These are phyloP conservation scores for Acacia pycnantha DNA, from an alignment of 331 rosid species.

Conservation along the genomic window DNA sequence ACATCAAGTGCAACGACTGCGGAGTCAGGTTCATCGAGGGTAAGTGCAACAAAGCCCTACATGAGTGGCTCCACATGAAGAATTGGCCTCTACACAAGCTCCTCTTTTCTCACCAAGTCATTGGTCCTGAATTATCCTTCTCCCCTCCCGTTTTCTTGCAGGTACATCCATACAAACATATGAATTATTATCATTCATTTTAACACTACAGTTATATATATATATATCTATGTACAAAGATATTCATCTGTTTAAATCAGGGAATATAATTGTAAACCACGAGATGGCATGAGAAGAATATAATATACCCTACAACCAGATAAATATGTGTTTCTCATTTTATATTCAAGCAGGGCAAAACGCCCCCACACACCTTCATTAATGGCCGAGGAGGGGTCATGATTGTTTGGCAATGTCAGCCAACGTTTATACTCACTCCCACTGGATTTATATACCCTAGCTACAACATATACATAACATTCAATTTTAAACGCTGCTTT, in stretches of 20 bases:
- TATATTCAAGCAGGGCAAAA: too few relatives aligned
- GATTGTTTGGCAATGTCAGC: neutral
- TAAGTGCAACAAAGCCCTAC: constrained; percentile 47
- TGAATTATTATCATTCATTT: too few relatives aligned
- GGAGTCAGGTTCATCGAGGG: constrained; percentile 77
- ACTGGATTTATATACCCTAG: too few relatives aligned
- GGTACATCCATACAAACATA: constrained; percentile 32
- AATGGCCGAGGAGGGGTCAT: neutral
- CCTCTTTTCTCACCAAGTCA: constrained; percentile 54
- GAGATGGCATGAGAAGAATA: too few relatives aligned
- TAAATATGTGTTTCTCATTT: too few relatives aligned
- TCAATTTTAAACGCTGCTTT: too few relatives aligned
- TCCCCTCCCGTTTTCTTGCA: constrained; percentile 70
- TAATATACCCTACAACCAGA: too few relatives aligned
- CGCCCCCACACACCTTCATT: neutral
- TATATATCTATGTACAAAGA: too few relatives aligned
- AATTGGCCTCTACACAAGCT: constrained; percentile 46
- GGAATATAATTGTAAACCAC: too few relatives aligned
- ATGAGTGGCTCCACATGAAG: constrained; percentile 52
- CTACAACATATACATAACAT: too few relatives aligned
- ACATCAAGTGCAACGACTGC: constrained; percentile 81
- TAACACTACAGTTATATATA: too few relatives aligned
- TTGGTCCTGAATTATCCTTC: constrained; percentile 80
- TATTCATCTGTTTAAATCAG: too few relatives aligned
- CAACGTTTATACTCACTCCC: neutral